Base-by-base conservation (phyloP, 2,329 filamentous ascomycete species). In the Corynespora cassiicola region DNA sequence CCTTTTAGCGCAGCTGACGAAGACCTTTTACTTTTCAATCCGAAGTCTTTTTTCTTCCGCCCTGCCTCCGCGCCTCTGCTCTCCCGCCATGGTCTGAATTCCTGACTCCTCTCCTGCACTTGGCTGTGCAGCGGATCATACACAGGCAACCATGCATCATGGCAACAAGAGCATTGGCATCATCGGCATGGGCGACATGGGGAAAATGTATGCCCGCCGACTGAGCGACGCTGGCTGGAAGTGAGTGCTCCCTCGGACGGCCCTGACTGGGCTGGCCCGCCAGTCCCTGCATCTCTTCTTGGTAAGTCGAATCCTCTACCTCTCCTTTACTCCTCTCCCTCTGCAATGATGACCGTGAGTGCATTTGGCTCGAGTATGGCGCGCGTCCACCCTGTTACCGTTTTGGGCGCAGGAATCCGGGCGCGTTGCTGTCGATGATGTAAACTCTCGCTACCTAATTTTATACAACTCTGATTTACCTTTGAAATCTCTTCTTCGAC, bases 311-410 rank as follows among this genome's bases (percentile, higher is more conserved):
- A 27, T 32, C 31, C 37, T 50, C 35, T 36, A 31, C 26, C 26
- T 32, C 31, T 42, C 34, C 33, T 43, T 39, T 28, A 36, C 39
- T 32, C 34, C 26, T 39, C 31, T 34, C 19, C 41, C 20, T 49
- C 59, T 71, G 69, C 69, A 68, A 90, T 95, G 92, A 97, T 97
- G 92, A 97, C 92, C 90, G 61, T 92, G 92, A 97, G 92, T 91
- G 92, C 92, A 97, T 97, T 97, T 97, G 92, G 92, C 92, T 97
- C 90, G 92, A 97, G 92, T 80, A 95, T 90, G 83, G 84, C 77
- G 73, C 75, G 78, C 75, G 73, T 75, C 71, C 62, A 72, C 76
- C 76, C 77, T 77, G 73, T 75, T 73, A 77, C 86, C 87, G 84
- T 96, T 86, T 81, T 92, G 89, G 86, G 78, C 72, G 75, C 74